Percentiles rank a stretch among this genome's conserved stretches.
Conservation (phyloP, 495 filamentous ascomycete species). For the Parathielavia hyrcaniae region DNA sequence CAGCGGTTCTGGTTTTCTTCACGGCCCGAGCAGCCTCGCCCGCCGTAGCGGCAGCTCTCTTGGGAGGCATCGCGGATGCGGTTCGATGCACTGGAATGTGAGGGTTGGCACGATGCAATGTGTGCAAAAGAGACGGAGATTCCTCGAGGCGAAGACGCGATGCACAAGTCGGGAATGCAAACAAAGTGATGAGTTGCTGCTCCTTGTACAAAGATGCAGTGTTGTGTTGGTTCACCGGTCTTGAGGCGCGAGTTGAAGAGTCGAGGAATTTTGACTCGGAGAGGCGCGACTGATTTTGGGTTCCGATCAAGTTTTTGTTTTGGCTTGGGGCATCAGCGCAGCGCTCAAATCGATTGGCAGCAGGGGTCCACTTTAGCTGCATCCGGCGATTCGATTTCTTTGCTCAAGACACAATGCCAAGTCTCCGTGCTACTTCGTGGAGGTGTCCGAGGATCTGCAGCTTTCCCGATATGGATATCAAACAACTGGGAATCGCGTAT, state of each 20-base stretch:
- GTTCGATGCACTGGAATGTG: conserved; percentile 16
- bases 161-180: neutral
- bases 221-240: conserved; percentile 6
- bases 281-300: conserved; percentile 17
- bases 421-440: neutral
- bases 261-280: conserved; percentile 16
- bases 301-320: conserved; percentile 14
- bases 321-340: conserved; percentile 4
- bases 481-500: neutral
- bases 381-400: conserved; percentile 14
- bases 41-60: conserved; percentile 21
- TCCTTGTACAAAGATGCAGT: neutral
- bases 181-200: neutral
- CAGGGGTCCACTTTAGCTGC: conserved; percentile 19
- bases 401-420: neutral
- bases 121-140: neutral
- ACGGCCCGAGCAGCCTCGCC: conserved; percentile 12
- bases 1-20: conserved; percentile 15
- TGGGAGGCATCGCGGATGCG: conserved; percentile 26
- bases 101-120: conserved; percentile 10
- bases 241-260: conserved; percentile 14
- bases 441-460: neutral
- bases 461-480: too few relatives aligned
- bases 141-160: neutral
- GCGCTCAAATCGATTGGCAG: conserved; percentile 10